Base-by-base conservation (phyloP, 202 grass and related monocot genomes). In the Schoenoplectus tabernaemontani region DNA sequence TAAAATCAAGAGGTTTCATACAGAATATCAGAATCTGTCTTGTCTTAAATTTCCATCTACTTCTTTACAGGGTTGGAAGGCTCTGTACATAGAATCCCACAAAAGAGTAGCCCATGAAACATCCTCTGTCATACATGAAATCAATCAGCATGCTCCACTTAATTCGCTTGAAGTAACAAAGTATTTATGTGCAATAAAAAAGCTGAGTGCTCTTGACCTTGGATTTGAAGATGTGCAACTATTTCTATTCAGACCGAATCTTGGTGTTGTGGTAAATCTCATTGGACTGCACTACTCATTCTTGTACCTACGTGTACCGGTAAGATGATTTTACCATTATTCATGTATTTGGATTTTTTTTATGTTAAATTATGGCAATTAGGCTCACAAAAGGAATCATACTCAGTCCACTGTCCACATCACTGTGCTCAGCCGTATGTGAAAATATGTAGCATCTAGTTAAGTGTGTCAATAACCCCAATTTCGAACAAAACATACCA, bases 231-330 rank as follows among this genome's bases (percentile, higher is more conserved):
- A 93, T 84, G 87, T 87, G 42, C 87, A 83, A 9, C 87, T 97
- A 73, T 91, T 97, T 77, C 90, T 97, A 17, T 87, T 93, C 43
- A 85, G 87, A 81, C 89, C 78, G 24, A 90, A 87, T 56, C 84
- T 83, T 57, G 82, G 79, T 82, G 91, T 83, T 1, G 83, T 93
- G 28, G 41, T 93, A 50, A 97, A 97, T 82, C 82, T 92, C 28
- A 87, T 97, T 84, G 91, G 91, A 76, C 19, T 93, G 80, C 91
- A 92, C 76, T 93, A 88, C 77, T 88, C 85, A 34, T 88, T 90
- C 79, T 64, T 82, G 77, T 88, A 59, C 64, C 80, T 97, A 59
- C 67, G 82, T 67, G 73, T 92, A 88, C 87, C 46, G 71, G 94
- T 97, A 82, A 88, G 88, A 34, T 54, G 66, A 76, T 80, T 20